Evolutionary conservation across 352 stramenopile species (phyloP).

Genomic region (Phytophthora megakarya): DNA sequence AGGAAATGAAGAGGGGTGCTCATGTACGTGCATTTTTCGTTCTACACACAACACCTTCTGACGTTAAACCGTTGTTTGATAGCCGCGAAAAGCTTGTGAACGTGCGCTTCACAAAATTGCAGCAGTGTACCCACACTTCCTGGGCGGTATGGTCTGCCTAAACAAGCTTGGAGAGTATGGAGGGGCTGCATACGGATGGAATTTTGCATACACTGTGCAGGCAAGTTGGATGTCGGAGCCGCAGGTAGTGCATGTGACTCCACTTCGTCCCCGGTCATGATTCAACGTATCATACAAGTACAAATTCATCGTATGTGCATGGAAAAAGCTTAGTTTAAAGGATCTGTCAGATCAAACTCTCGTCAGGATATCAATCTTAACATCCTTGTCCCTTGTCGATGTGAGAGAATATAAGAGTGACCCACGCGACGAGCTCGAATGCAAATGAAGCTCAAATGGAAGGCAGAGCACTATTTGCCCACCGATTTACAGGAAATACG

Average conservation of each 20-base stretch:
- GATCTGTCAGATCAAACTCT: conserved; percentile 38
- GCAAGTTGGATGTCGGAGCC: conserved; percentile 58
- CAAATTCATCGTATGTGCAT: conserved; percentile 10
- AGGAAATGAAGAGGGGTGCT: conserved; percentile 75
- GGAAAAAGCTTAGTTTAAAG: conserved; percentile 43
- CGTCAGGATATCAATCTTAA: conserved; percentile 47
- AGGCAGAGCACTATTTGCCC: conserved; percentile 2
- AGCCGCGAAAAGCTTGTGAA: conserved; percentile 71
- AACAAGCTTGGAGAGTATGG: conserved; percentile 76
- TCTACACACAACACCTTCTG: background rate
- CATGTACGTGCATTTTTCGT: conserved; percentile 51
- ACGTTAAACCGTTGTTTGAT: background rate
- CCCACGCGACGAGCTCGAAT: conserved; percentile 26
- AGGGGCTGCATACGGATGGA: conserved; percentile 74
- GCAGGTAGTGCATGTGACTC: conserved; percentile 55
- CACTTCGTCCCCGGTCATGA: conserved; percentile 34
- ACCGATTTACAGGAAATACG: conserved; percentile 85
- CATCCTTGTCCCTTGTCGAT: conserved; percentile 48
- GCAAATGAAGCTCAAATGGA: conserved; percentile 20
- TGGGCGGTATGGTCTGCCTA: conserved; percentile 81
- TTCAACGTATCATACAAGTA: conserved; percentile 9
- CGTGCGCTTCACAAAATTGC: conserved; percentile 59
- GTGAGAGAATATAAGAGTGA: conserved; percentile 42
- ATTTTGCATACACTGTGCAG: conserved; percentile 76
- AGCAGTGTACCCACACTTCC: conserved; percentile 59